Percentiles rank a stretch among this genome's conserved stretches.
Conservation (phyloP, 2,329 filamentous ascomycete genomes). For the Cladosporium sp. region DNA sequence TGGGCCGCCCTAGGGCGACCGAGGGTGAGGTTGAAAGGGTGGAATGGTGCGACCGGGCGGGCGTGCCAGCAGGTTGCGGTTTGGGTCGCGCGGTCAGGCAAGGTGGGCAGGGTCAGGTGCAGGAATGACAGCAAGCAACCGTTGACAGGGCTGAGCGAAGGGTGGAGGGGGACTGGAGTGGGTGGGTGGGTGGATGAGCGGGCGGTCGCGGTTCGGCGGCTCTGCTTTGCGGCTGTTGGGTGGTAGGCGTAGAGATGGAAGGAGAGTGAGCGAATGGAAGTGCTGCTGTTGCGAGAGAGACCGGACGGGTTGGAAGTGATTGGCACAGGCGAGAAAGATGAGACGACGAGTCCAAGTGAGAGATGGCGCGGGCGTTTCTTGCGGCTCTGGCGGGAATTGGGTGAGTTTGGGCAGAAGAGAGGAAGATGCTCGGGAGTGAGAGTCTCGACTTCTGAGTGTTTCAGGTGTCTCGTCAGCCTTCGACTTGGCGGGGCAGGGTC, state of each 20-base stretch:
- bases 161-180: background rate
- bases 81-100: background rate
- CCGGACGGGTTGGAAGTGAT: too few relatives aligned
- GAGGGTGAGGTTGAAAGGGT: background rate
- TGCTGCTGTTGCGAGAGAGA: too few relatives aligned
- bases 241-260: background rate
- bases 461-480: background rate
- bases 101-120: background rate
- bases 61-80: background rate
- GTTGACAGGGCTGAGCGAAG: constrained; percentile 10
- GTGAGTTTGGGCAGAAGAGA: too few relatives aligned
- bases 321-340: background rate
- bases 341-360: background rate
- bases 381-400: background rate
- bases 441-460: too few relatives aligned
- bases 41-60: constrained; percentile 3
- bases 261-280: background rate
- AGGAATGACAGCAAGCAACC: background rate
- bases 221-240: background rate
- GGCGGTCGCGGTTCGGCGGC: background rate
- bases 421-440: too few relatives aligned
- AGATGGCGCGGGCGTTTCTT: background rate
- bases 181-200: constrained; percentile 1
- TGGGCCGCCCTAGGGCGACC: constrained; percentile 13
- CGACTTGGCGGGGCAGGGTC: background rate